Percentiles rank a stretch among this genome's conserved stretches.
These are phyloP conservation scores for Phialemoniopsis sp. DNA, from an alignment of 2,329 filamentous ascomycete genomes.

Conservation along the genomic window DNA sequence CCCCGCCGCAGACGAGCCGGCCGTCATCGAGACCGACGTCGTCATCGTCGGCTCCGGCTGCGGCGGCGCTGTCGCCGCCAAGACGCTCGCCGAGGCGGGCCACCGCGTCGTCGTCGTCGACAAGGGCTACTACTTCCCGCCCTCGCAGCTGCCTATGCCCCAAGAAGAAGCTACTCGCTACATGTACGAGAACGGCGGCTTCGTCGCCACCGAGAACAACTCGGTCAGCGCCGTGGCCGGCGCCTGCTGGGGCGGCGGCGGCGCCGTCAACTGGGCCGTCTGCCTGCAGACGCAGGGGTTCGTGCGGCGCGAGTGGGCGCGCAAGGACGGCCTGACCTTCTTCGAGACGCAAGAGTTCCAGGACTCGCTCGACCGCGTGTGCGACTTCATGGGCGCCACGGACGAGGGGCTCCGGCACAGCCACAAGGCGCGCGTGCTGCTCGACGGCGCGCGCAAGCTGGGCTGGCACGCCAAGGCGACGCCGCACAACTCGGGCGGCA, in stretches of 20 bases:
- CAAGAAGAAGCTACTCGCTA: slow-evolving; percentile 55
- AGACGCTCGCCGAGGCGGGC: slow-evolving; percentile 74
- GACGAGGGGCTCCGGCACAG: slow-evolving; percentile 67
- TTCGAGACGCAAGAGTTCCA: slow-evolving; percentile 75
- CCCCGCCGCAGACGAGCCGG: slow-evolving; percentile 35
- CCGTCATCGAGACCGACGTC: slow-evolving; percentile 71
- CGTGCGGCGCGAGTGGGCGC: slow-evolving; percentile 79
- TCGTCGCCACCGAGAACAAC: slow-evolving; percentile 50
- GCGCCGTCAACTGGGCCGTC: slow-evolving; percentile 81
- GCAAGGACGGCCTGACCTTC: slow-evolving; percentile 59
- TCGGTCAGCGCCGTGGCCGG: slow-evolving; percentile 62
- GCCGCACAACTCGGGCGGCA: slow-evolving; percentile 74
- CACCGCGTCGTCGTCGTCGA: slow-evolving; percentile 66
- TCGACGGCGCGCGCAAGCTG: slow-evolving; percentile 70
- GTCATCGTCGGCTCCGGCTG: slow-evolving; percentile 85
- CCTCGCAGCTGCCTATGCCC: slow-evolving; percentile 70
- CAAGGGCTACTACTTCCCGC: slow-evolving; percentile 73
- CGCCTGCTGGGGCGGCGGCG: slow-evolving; percentile 78
- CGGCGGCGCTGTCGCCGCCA: slow-evolving; percentile 77
- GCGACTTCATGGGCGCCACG: slow-evolving; percentile 71
- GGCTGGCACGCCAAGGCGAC: slow-evolving; percentile 67
- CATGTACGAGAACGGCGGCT: slow-evolving; percentile 67
- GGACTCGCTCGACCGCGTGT: slow-evolving; percentile 74
- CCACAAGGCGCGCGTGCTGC: slow-evolving; percentile 63
- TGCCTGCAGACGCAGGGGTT: slow-evolving; percentile 64